Base-by-base conservation (phyloP, 2,329 filamentous ascomycete species). In the Grosmannia serpens region DNA sequence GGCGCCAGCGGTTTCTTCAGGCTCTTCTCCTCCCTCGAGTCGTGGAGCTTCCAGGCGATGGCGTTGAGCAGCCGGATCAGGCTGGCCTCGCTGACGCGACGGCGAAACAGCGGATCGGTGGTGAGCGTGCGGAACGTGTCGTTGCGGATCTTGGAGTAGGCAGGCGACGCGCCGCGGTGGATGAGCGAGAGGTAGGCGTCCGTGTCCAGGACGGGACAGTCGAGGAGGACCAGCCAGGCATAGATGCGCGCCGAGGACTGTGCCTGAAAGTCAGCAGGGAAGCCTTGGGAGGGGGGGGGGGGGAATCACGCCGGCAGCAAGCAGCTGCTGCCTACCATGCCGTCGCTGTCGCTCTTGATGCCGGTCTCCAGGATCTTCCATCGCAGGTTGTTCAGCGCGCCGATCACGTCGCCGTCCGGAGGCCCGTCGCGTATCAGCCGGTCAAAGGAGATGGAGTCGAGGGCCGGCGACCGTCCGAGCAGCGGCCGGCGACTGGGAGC, bases 101-200 rank as follows among this genome's bases (percentile, higher is more conserved):
- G 85, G 62, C 94, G 89, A 77, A 97, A 99, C 41, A 99, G 83
- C n/a, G 92, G 91, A 68, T 99, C 94, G 56, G 92, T 96, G 35
- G 94, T 94, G 58, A 99, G 79, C 0, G 94, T 99, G 66, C 94
- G 89, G 71, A 97, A 97, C 47, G 94, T 96, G 71, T 99, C 94
- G 73, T 99, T 96, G 70, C 91, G 89, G 69, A 99, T 99, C 75
- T 99, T 99, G 67, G 89, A 85, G 74, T 99, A 96, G 52, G 91
- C 91, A 1, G 92, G 91, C 3, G 92, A 97, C 27, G 92, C 88
- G 62, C 94, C 92, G 63, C 94, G 89, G 68, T 95, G 91, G 64
- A 99, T 87, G 51, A 97, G 86, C 59, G 83, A 81, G 63, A 97
- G 87, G 70, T 99, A 99, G 61, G 87, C 81, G 66, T 96, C 89